Evolutionary conservation across 192 early-diverging fungal species (phyloP), one percentile per base, ranked within the genome.

Genomic region (Radiomyces spectabilis): DNA sequence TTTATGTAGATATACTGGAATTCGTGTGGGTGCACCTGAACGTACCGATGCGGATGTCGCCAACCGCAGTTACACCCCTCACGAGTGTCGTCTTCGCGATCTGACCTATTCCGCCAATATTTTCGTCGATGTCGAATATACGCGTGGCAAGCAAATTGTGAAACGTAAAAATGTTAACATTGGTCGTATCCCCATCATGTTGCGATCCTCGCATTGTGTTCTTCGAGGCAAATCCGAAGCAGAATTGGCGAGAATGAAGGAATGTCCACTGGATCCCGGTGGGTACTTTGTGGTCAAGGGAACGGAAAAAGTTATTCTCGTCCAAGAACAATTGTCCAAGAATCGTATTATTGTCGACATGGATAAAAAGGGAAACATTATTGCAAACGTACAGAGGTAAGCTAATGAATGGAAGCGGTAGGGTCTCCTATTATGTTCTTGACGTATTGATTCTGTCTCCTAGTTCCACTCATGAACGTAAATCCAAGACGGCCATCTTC

Each of bases 311-410:
- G 93, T 98, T 3, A 93, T 96, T 76, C 61, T 98, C 41, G 93
- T 98, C 31, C 95, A 98, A 69, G 95, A 98, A 77, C 95, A 98
- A 59, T 78, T 98, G 69, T 94, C 92, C 19, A 98, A 98, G 64
- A 98, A 98, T 74, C 81, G 95, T 68, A 98, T 98, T 55, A 93
- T 98, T 65, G 87, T 97, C 15, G 90, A 95, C 45, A 73, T 72
- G 4, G 94, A 97, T 64, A 75, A 82, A 22, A 91, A 82, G 56
- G 89, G 87, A 3, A 68, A 72, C 42, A 87, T 97, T 40, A 75
- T 79, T 33, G 94, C 95, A 6, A 83, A 76, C 61, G 95, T 96
- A 22, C 88, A 86, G 30, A 86, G 76, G 79, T 83, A 68, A 9
- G 42, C 6, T 32, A 37, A 18, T 1, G 10, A 15, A 34, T 22